Conservation (phyloP, 306 rosid genomes). For the Neltuma alba region DNA sequence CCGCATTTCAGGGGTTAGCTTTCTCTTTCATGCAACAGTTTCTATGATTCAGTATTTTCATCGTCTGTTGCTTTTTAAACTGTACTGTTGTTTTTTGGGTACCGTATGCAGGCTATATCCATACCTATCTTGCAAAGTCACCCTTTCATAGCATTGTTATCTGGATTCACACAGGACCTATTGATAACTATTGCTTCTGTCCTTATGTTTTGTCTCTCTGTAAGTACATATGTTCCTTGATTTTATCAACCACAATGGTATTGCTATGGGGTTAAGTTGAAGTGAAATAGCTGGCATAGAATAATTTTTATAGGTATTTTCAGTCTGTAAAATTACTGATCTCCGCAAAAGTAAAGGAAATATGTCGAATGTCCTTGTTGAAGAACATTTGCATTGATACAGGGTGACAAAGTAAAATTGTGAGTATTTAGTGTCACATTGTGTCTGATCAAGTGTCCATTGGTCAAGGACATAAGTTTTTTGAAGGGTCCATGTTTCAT, state of each 20-base stretch:
- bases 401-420: neutral
- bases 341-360: neutral
- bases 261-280: neutral
- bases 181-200: constrained; percentile 50
- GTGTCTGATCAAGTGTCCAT: too few species aligned
- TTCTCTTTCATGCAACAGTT: constrained; percentile 10
- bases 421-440: neutral
- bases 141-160: constrained; percentile 57
- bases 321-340: neutral
- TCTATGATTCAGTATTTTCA: neutral
- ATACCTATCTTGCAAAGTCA: constrained; percentile 69
- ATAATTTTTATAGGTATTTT: neutral
- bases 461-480: too few species aligned
- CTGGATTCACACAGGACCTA: constrained; percentile 46
- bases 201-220: constrained; percentile 49
- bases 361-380: neutral
- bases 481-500: too few species aligned
- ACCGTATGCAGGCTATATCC: constrained; percentile 50
- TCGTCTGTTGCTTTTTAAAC: neutral
- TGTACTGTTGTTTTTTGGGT: neutral
- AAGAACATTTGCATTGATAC: too few species aligned
- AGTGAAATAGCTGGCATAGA: neutral
- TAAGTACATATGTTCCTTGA: constrained; percentile 44
- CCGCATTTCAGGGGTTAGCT: constrained; percentile 59
- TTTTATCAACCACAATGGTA: neutral